These are phyloP conservation scores for Tolypocladium tropicale DNA, from an alignment of 2,329 filamentous ascomycete genomes.

Conservation along the genomic window DNA sequence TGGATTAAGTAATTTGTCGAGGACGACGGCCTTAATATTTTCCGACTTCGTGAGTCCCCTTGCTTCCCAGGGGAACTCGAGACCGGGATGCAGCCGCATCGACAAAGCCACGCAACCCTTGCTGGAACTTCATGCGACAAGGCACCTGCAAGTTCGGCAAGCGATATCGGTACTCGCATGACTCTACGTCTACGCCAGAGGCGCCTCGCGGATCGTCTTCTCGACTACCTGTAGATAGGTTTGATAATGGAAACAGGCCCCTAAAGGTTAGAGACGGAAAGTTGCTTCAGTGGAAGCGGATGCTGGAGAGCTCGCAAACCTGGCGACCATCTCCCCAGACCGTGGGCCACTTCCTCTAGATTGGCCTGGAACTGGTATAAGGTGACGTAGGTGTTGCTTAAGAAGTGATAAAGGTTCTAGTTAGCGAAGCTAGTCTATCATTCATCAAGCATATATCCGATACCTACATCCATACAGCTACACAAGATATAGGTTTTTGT, in stretches of 20 bases:
- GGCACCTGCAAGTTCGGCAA: constrained; percentile 7
- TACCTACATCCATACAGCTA: constrained; percentile 9
- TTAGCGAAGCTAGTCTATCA: constrained; percentile 15
- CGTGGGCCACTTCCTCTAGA: constrained; percentile 7
- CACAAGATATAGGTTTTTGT: constrained; percentile 14
- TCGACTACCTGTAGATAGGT: neutral
- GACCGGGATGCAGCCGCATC: too few species aligned
- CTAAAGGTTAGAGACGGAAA: constrained; percentile 5
- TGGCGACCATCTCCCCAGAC: neutral
- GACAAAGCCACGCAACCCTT: neutral
- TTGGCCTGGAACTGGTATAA: constrained; percentile 11
- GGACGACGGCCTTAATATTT: constrained; percentile 42
- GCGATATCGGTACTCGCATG: constrained; percentile 6
- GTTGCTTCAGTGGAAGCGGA: constrained; percentile 8
- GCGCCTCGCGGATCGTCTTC: neutral
- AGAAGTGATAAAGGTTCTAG: constrained; percentile 12
- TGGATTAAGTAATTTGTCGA: constrained; percentile 49
- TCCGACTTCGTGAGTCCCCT: constrained; percentile 32
- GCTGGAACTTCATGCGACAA: constrained; percentile 1
- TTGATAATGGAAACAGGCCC: neutral
- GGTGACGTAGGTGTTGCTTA: constrained; percentile 10
- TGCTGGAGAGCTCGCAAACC: constrained; percentile 1
- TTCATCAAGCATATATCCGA: constrained; percentile 17
- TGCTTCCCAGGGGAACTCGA: neutral
- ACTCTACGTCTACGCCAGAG: neutral